A percentile compares a stretch with the other conserved stretches of the same genome.
Conservation (phyloP, 352 stramenopile genomes). For the Phytophthora foliorum region DNA sequence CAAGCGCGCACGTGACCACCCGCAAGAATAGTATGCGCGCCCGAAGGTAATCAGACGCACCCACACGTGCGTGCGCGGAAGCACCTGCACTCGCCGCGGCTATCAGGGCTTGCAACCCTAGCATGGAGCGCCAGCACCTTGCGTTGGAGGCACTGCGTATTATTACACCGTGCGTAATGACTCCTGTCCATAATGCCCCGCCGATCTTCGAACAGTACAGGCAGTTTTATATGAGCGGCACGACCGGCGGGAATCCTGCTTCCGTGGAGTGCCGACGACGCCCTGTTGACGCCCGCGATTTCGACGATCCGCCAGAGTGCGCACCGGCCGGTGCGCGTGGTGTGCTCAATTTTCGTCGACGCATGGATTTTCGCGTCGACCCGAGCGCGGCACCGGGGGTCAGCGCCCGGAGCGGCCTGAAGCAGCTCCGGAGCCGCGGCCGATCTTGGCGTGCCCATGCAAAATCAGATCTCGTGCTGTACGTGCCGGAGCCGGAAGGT, state of each 20-base stretch:
- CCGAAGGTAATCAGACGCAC: constrained; percentile 32
- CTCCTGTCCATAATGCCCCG: not conserved
- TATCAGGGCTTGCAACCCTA: constrained; percentile 24
- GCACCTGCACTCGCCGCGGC: constrained; percentile 20
- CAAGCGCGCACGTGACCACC: constrained; percentile 16
- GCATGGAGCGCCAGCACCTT: constrained; percentile 16
- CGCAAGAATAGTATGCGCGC: constrained; percentile 14
- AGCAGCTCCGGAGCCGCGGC: constrained; percentile 7
- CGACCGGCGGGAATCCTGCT: constrained; percentile 15
- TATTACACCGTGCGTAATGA: no score
- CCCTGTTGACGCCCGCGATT: not conserved
- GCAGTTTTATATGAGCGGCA: constrained; percentile 19
- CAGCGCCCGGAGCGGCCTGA: not conserved
- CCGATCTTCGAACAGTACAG: constrained; percentile 44
- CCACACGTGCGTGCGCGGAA: constrained; percentile 17
- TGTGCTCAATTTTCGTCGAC: constrained; percentile 10
- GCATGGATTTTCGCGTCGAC: constrained; percentile 20
- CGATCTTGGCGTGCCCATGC: constrained; percentile 26
- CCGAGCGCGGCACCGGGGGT: not conserved
- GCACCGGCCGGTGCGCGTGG: not conserved
- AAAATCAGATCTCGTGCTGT: constrained; percentile 28
- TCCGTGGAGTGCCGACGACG: constrained; percentile 12
- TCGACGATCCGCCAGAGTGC: constrained; percentile 2
- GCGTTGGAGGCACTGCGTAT: constrained; percentile 12
- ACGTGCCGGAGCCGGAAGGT: constrained; percentile 3